Evolutionary conservation across 2,329 filamentous ascomycete species (phyloP), one percentile per base, ranked within the genome.

Genomic region (Ceratocystis papillata): DNA sequence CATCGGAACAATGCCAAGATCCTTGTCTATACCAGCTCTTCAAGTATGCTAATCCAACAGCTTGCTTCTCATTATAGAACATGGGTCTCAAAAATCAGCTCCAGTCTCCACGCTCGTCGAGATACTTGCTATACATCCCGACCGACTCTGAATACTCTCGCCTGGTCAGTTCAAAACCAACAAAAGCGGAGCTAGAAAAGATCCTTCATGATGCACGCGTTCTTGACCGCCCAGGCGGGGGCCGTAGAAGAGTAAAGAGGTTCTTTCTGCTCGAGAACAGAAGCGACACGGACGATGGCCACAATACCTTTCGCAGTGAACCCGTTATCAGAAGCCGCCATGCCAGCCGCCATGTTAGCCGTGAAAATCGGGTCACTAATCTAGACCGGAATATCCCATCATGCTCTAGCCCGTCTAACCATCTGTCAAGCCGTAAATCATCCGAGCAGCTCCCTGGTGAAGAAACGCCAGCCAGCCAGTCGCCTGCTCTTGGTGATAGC

Each of bases 121-220:
- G 48, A 30, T 67, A 67, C 53, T 48, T 67, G 41, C 65, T 67
- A 5, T 67, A 67, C 46, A 67, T 67, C 65, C 65, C 65, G 15
- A 64, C 65, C 22, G 65, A 67, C 20, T 59, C 61, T 20, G 65
- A 67, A 64, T 67, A 62, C 53, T 64, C 65, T 57, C 65, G 62
- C 7, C 50, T 67, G 8, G 62, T 63, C 62, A 63, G 41, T 5
- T 57, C 61, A 50, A 63, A 67, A 30, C 45, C 61, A 28, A 59
- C 50, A 7, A 62, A 57, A 45, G 48, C 65, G 5, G 65, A 67
- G n/a, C 41, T 67, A 45, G 65, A 63, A 46, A 37, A 41, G 12
- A 67, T 67, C 17, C 62, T 67, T 28, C 37, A 50, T 25, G 33
- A 64, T 37, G 48, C 62, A 25, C 62, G 53, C n/a, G 50, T 67